Evolutionary conservation across 2,329 filamentous ascomycete species (phyloP).

Genomic region (Clonostachys rhizophaga): DNA sequence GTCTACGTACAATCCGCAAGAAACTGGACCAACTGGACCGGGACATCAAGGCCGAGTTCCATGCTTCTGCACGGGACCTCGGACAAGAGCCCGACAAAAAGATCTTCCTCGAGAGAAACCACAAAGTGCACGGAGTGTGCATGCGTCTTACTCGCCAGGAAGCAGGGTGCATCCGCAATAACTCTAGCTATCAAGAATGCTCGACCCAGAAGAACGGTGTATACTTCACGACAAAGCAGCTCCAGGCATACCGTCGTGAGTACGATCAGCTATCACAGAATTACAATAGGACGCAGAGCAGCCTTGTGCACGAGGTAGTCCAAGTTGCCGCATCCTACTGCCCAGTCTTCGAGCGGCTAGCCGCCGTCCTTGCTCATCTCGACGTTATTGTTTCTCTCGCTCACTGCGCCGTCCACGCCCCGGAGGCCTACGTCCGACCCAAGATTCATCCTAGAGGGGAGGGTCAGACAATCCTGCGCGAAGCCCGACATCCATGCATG

Average conservation of each 20-base stretch:
- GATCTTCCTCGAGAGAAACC: constrained; percentile 86
- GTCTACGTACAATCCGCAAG: constrained; percentile 80
- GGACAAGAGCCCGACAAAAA: constrained; percentile 97
- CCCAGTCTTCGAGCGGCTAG: constrained; percentile 85
- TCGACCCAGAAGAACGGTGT: constrained; percentile 99
- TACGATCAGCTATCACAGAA: constrained; percentile 91
- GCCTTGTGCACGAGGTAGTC: constrained; percentile 89
- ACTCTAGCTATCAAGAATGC: constrained; percentile 84
- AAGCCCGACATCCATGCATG: constrained; percentile 94
- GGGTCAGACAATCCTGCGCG: constrained; percentile 84
- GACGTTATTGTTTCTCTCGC: constrained; percentile 95
- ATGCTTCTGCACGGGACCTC: constrained; percentile 71
- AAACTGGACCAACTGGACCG: constrained; percentile 80
- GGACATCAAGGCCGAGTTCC: constrained; percentile 81
- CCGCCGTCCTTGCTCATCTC: constrained; percentile 82
- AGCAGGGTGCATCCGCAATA: constrained; percentile 89
- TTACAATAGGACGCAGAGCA: constrained; percentile 91
- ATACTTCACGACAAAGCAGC: constrained; percentile 85
- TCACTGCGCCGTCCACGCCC: constrained; percentile 89
- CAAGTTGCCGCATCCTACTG: constrained; percentile 91
- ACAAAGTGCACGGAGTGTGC: constrained; percentile 94
- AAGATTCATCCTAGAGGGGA: constrained; percentile 85
- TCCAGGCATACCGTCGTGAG: constrained; percentile 79
- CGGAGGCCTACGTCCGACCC: constrained; percentile 84
- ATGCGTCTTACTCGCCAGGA: constrained; percentile 90